Percentiles rank a stretch among this genome's conserved stretches.
Conservation (phyloP, 2,329 filamentous ascomycete genomes). For the Diaporthe humulicola region DNA sequence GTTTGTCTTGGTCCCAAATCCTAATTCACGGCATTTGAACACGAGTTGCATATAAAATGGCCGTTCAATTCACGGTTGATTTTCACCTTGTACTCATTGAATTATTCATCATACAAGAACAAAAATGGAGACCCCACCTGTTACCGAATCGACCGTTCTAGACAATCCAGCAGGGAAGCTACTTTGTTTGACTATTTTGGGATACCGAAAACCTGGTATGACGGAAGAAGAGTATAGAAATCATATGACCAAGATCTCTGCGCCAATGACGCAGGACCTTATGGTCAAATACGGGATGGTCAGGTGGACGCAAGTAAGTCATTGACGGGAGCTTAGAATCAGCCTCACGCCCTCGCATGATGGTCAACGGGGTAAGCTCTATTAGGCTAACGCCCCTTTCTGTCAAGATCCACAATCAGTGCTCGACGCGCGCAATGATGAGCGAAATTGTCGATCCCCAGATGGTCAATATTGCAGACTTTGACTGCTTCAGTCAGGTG, state of each 20-base stretch:
- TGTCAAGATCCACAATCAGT: slow-evolving; percentile 57
- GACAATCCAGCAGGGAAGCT: slow-evolving; percentile 36
- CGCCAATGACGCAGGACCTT: slow-evolving; percentile 59
- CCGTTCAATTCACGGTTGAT: background rate
- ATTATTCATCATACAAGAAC: background rate
- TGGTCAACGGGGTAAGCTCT: no score
- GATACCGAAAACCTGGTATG: slow-evolving; percentile 61
- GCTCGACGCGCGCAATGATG: slow-evolving; percentile 55
- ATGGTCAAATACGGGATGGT: slow-evolving; percentile 64
- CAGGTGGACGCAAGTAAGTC: slow-evolving; percentile 58
- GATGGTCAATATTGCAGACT: slow-evolving; percentile 63
- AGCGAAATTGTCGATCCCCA: slow-evolving; percentile 57
- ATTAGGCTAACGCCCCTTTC: background rate
- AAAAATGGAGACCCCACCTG: background rate
- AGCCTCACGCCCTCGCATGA: background rate
- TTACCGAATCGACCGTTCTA: background rate
- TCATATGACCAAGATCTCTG: slow-evolving; percentile 61
- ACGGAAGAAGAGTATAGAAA: slow-evolving; percentile 60
- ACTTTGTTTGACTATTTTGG: slow-evolving; percentile 62
- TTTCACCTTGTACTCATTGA: background rate
- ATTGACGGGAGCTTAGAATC: background rate
- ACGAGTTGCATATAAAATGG: background rate
- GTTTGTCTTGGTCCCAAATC: background rate
- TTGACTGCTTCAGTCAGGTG: slow-evolving; percentile 63
- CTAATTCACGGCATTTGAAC: background rate